phyloP scores from a whole-genome alignment of 805 yeast genomes.

The Candida wancherniae region DNA sequence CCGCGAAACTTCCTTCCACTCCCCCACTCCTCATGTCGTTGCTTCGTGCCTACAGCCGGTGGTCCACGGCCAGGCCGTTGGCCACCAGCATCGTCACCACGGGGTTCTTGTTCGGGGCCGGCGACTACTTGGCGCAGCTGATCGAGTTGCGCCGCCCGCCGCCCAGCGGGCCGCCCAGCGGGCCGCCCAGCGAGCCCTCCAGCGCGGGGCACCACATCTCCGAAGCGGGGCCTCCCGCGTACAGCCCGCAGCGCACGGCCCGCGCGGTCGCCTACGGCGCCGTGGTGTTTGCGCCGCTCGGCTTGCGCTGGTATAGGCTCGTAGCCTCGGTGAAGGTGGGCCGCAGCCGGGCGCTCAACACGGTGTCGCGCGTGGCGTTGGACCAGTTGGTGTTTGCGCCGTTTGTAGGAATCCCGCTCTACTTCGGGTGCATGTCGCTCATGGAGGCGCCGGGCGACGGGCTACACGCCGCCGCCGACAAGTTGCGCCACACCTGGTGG shows the following conservation, averaged over 20 bases:
- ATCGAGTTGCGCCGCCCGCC: conserved; percentile 32
- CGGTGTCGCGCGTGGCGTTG: conserved; percentile 46
- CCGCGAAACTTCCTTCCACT: no score
- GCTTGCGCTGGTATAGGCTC: conserved; percentile 62
- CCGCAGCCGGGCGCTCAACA: conserved; percentile 15
- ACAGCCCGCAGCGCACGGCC: conserved; percentile 51
- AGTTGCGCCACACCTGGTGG: conserved; percentile 52
- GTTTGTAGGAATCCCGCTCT: conserved; percentile 61
- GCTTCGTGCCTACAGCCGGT: conserved; percentile 20
- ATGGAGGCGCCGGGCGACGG: conserved; percentile 50
- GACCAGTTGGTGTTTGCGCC: conserved; percentile 84
- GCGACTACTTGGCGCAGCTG: conserved; percentile 70
- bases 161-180: no score
- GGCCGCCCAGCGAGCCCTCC: conserved; percentile 2
- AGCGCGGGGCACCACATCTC: background rate
- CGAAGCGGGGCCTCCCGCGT: conserved; percentile 16
- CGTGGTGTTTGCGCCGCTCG: conserved; percentile 69
- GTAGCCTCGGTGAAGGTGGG: conserved; percentile 43
- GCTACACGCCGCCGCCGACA: conserved; percentile 33
- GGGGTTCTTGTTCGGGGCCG: conserved; percentile 62
- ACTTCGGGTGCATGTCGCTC: conserved; percentile 60
- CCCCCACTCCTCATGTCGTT: conserved; percentile 8
- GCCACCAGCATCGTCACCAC: conserved; percentile 45
- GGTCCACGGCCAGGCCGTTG: conserved; percentile 34
- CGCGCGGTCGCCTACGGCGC: conserved; percentile 72